Evolutionary conservation across 331 rosid species (phyloP).

Genomic region (Malus hybrid): DNA sequence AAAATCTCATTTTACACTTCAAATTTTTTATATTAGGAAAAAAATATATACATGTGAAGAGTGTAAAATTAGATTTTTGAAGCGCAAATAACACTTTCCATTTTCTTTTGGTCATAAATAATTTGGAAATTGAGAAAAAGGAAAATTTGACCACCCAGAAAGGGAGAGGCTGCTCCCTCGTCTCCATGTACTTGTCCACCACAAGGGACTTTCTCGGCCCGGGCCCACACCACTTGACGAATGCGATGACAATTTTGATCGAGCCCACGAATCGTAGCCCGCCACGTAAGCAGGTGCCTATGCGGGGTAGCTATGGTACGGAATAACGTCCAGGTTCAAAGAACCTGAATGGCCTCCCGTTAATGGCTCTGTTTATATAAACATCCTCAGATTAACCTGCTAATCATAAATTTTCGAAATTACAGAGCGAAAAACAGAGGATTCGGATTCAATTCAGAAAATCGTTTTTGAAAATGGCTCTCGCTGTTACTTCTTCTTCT

Average conservation of each 20-base stretch:
- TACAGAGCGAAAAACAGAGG: background rate
- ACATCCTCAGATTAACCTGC: background rate
- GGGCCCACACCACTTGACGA: slow-evolving; percentile 30
- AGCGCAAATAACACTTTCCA: too few species aligned
- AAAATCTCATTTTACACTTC: too few species aligned
- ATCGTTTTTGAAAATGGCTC: slow-evolving; percentile 41
- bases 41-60: too few species aligned
- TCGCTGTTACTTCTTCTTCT: slow-evolving; percentile 49
- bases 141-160: too few species aligned
- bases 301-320: background rate
- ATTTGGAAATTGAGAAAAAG: too few species aligned
- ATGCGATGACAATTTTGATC: slow-evolving; percentile 35
- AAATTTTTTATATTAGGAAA: too few species aligned
- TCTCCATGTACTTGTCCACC: background rate
- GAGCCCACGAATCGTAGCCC: background rate
- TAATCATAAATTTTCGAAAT: background rate
- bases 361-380: slow-evolving; percentile 12
- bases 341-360: slow-evolving; percentile 23
- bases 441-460: background rate
- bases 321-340: slow-evolving; percentile 70
- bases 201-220: background rate
- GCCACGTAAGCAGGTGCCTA: slow-evolving; percentile 25
- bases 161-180: background rate
- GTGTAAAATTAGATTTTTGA: too few species aligned
- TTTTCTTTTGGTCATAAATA: too few species aligned